These are phyloP conservation scores for Penicillium samsonianum DNA, from an alignment of 495 filamentous ascomycete genomes.

Conservation along the genomic window DNA sequence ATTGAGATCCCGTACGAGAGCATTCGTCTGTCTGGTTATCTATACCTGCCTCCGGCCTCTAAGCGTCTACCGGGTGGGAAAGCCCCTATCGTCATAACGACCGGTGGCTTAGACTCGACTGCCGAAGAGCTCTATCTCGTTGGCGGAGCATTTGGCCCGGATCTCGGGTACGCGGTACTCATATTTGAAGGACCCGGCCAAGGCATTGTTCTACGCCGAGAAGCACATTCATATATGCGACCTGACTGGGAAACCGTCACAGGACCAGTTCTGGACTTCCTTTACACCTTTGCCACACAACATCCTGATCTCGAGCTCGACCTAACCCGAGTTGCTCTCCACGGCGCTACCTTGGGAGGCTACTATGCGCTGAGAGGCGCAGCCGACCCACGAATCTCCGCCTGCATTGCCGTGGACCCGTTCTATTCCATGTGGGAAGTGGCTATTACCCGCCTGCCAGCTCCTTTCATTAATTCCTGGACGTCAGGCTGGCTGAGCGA, in stretches of 20 bases:
- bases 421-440: slow-evolving; percentile 44
- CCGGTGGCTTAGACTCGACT: slow-evolving; percentile 43
- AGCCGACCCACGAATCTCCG: slow-evolving; percentile 43
- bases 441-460: slow-evolving; percentile 29
- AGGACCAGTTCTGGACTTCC: slow-evolving; percentile 34
- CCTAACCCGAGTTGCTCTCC: slow-evolving; percentile 37
- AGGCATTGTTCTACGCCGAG: slow-evolving; percentile 36
- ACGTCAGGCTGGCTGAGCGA: slow-evolving; percentile 36
- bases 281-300: slow-evolving; percentile 10
- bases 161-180: slow-evolving; percentile 49
- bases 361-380: slow-evolving; percentile 46
- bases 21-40: slow-evolving; percentile 36
- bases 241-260: slow-evolving; percentile 38
- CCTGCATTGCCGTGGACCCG: slow-evolving; percentile 45
- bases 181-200: slow-evolving; percentile 55
- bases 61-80: slow-evolving; percentile 26
- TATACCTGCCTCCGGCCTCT: slow-evolving; percentile 37
- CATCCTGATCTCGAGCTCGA: slow-evolving; percentile 44
- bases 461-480: slow-evolving; percentile 33
- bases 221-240: slow-evolving; percentile 31
- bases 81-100: not conserved
- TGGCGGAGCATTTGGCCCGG: slow-evolving; percentile 14
- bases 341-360: slow-evolving; percentile 46
- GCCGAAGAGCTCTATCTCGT: slow-evolving; percentile 52
- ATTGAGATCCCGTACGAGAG: slow-evolving; percentile 44